Conservation (phyloP, 768 basidiomycete species). For the Suillus variegatus region DNA sequence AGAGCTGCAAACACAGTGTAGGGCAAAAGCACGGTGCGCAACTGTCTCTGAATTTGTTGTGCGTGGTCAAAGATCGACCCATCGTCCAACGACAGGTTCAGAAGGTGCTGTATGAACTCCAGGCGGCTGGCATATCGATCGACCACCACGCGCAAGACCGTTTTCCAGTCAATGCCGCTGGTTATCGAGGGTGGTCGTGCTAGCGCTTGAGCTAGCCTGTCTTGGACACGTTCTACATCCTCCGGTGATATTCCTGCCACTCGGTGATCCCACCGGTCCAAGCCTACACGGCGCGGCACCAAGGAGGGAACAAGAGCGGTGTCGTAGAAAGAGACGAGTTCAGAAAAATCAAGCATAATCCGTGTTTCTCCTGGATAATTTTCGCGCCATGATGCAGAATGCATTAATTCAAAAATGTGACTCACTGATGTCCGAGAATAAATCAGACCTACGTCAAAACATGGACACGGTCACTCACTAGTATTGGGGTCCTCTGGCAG, state of each 20-base stretch:
- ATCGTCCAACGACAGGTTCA: slow-evolving; percentile 24
- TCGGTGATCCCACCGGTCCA: slow-evolving; percentile 27
- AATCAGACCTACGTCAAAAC: neutral
- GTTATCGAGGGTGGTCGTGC: slow-evolving; percentile 1
- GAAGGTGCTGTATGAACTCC: slow-evolving; percentile 38
- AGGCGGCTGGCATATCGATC: slow-evolving; percentile 45
- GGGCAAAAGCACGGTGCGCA: slow-evolving; percentile 18
- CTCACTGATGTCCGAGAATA: neutral
- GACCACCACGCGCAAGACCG: slow-evolving; percentile 37
- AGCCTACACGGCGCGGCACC: slow-evolving; percentile 11
- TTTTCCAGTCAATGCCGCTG: slow-evolving; percentile 46
- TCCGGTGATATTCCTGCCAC: slow-evolving; percentile 13
- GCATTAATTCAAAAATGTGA: slow-evolving; percentile 12
- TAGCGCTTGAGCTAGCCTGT: slow-evolving; percentile 13
- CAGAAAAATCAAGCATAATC: slow-evolving; percentile 19
- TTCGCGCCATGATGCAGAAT: slow-evolving; percentile 24
- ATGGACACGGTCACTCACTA: slow-evolving; percentile 3
- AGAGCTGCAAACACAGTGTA: slow-evolving; percentile 12
- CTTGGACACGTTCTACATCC: slow-evolving; percentile 12
- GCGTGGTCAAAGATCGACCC: slow-evolving; percentile 9
- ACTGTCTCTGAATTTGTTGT: slow-evolving; percentile 15
- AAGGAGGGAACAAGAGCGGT: slow-evolving; percentile 23
- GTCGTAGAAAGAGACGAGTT: slow-evolving; percentile 30
- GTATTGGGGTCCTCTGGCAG: neutral
- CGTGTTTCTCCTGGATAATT: slow-evolving; percentile 28